Evolutionary conservation across 78 protist species (phyloP), one percentile per base, ranked within the genome.

Genomic region (Bodo saltans): DNA sequence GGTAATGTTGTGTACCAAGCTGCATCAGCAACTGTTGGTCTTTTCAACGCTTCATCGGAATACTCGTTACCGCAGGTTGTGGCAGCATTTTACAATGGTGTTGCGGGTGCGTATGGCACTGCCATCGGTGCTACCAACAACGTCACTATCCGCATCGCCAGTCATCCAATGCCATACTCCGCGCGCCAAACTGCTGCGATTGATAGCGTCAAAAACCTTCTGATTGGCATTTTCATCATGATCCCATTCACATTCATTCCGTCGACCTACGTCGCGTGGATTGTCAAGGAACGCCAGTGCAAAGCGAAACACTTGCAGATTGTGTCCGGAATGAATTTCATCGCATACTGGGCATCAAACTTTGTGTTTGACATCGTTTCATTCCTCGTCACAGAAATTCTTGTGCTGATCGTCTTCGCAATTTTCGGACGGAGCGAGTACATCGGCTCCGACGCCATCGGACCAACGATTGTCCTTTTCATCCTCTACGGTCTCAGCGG

Each of bases 171-270:
- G 60, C 60, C 60, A 17, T 17, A 23, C n/a, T 23, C 60, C n/a
- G 60, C n/a, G 60, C 8, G 17, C 60, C 60, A 23, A 8, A 17
- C 60, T 17, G 17, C 8, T 8, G 60, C 60, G 60, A 23, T 23
- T 17, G 60, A 8, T 8, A 47, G 60, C 29, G 4, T 40, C 0
- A 37, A 70, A 2, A 42, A 72, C 30, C 35, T 70, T 25, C 53
- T 81, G 25, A 11, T 74, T 1, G 53, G 41, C 30, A 1, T 81
- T 42, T 69, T 81, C 38, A 34, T 81, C 34, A 72, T 81, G 60
- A 29, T 81, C 40, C 85, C 85, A 0, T 70, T 81, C 78, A 39
- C 67, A n/a, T 70, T 67, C 60, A 11, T 70, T n/a, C 85, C 85
- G 27, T 72, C 85, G 28, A 4, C 76, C 32, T 71, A 29, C 27